A percentile compares a stretch with the other conserved stretches of the same genome.
These are phyloP conservation scores for Botrytis porri DNA, from an alignment of 2,329 filamentous ascomycete genomes.

Conservation along the genomic window DNA sequence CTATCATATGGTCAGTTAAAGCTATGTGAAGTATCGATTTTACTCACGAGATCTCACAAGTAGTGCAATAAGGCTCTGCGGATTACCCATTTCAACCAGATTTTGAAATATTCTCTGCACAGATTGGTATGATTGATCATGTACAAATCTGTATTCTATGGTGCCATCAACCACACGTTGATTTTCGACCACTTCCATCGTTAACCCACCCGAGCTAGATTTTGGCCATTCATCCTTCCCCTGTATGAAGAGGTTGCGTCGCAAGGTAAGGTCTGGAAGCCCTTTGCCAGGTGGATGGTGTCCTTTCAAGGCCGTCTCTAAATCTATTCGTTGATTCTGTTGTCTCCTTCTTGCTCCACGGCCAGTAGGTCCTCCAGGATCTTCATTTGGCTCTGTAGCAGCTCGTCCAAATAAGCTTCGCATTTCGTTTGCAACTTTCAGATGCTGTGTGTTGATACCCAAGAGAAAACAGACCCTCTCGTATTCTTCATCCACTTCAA, in stretches of 20 bases:
- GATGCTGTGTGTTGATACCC: slow-evolving; percentile 64
- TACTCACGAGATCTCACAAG: slow-evolving; percentile 61
- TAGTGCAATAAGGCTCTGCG: slow-evolving; percentile 75
- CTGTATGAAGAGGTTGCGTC: slow-evolving; percentile 66
- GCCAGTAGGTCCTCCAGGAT: slow-evolving; percentile 41
- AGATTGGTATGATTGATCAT: slow-evolving; percentile 70
- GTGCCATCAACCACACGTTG: slow-evolving; percentile 50
- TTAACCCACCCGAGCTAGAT: slow-evolving; percentile 71
- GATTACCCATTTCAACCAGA: slow-evolving; percentile 80
- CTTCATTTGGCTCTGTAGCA: slow-evolving; percentile 55
- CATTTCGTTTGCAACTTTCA: slow-evolving; percentile 93
- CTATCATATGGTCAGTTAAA: slow-evolving; percentile 40
- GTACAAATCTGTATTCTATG: slow-evolving; percentile 73
- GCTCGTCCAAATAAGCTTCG: slow-evolving; percentile 65
- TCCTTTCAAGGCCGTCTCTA: slow-evolving; percentile 39
- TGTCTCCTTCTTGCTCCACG: slow-evolving; percentile 43
- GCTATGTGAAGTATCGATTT: not conserved
- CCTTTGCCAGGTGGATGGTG: slow-evolving; percentile 52
- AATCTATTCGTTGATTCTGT: slow-evolving; percentile 45
- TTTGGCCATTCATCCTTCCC: slow-evolving; percentile 71
- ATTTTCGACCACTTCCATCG: slow-evolving; percentile 64
- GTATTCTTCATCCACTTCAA: slow-evolving; percentile 33
- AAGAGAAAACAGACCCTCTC: slow-evolving; percentile 53
- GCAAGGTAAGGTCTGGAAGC: slow-evolving; percentile 55
- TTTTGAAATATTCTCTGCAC: slow-evolving; percentile 74